Evolutionary conservation across 331 rosid genomes (phyloP), one percentile per base, ranked within the genome.

Genomic region (Acacia concinna): DNA sequence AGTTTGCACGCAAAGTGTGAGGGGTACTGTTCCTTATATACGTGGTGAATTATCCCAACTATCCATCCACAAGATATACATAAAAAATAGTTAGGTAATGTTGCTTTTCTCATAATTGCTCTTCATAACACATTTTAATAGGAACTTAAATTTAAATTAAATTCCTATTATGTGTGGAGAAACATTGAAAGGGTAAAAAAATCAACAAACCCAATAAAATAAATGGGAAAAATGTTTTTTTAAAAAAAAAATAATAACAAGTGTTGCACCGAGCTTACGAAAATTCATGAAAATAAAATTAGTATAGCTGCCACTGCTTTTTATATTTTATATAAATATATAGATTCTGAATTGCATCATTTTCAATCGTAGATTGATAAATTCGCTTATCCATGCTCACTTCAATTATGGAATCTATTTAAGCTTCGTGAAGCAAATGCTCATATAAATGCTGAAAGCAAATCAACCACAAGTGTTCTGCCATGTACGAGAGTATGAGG

Each of bases 371-470:
- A 2, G 11, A 8, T n/a, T 21, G 2, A 52, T 8, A 52, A 56
- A 21, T 56, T 23, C 63, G 28, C 63, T 10, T 4, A 21, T 23
- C 17, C 15, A 56, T 56, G 6, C 30, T 21, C 63, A 9, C 5
- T 60, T 28, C 38, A 15, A 28, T 12, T 5, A 28, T 5, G 38
- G 38, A 60, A 59, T 27, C 65, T 0, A 31, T 21, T 31, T 21
- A 56, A 25, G 18, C 34, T 57, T 27, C 32, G 8, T 57, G 65
- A 57, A 28, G 37, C 38, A 30, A 30, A 60, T 25, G 28, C 62
- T 54, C 62, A n/a, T 30, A 21, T 65, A 34, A 46, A 52, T 15
- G 71, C 60, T 28, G 68, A n/a, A 72, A 68, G 68, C 72, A 66
- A 56, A 57, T 78, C 25, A 71, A 65, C 37, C 40, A 49, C 37